Evolutionary conservation across 2,329 filamentous ascomycete genomes (phyloP).

Genomic region (Bimuria novae-zelandiae): DNA sequence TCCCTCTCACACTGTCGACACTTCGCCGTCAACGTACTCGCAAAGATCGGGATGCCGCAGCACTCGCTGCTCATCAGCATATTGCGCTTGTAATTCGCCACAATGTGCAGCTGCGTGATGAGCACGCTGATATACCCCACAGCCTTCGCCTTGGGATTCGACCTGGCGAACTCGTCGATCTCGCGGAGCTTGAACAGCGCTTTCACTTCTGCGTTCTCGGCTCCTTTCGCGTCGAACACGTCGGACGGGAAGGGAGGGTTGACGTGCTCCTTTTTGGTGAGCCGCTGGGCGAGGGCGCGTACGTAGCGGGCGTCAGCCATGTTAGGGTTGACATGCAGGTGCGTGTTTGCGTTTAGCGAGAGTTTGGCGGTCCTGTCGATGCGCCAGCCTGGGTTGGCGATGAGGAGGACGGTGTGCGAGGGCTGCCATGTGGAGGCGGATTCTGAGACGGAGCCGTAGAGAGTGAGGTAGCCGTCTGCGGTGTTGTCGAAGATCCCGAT

Average conservation of each 20-base stretch:
- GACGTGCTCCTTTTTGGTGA: constrained; percentile 56
- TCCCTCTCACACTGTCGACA: constrained; percentile 50
- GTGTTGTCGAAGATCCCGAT: constrained; percentile 64
- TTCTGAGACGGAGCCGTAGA: constrained; percentile 58
- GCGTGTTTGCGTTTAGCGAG: constrained; percentile 51
- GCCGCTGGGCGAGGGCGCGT: constrained; percentile 52
- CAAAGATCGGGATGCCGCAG: constrained; percentile 60
- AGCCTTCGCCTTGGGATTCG: constrained; percentile 39
- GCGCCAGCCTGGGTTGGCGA: constrained; percentile 52
- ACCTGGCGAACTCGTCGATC: constrained; percentile 48
- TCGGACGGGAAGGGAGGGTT: constrained; percentile 55
- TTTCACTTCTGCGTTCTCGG: constrained; percentile 31
- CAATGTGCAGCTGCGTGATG: constrained; percentile 49
- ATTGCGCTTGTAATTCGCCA: constrained; percentile 46
- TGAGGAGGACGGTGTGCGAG: constrained; percentile 56
- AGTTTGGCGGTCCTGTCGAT: constrained; percentile 43
- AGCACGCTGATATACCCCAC: constrained; percentile 53
- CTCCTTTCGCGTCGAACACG: constrained; percentile 27
- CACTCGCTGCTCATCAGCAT: constrained; percentile 55
- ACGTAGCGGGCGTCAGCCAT: constrained; percentile 61
- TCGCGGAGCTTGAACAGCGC: constrained; percentile 52
- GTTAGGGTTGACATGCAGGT: constrained; percentile 60
- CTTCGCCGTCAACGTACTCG: constrained; percentile 49
- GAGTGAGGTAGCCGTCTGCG: constrained; percentile 56
- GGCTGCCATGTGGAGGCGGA: constrained; percentile 54